phyloP scores from a whole-genome alignment of 2,329 filamentous ascomycete genomes.

The Eutypella sp. region DNA sequence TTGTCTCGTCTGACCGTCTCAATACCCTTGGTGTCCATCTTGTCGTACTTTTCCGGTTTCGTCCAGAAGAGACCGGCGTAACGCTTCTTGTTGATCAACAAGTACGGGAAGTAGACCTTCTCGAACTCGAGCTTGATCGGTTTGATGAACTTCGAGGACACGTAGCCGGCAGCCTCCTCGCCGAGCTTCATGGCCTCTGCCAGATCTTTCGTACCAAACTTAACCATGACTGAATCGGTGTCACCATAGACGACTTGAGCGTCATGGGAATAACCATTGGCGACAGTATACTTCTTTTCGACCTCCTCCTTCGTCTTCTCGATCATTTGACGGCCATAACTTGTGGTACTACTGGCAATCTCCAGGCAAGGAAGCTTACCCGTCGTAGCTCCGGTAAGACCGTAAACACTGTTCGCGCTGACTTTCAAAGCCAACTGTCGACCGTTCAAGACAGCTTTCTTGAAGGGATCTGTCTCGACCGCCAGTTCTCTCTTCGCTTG shows the following conservation, averaged over 20 bases:
- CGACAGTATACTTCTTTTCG: constrained; percentile 81
- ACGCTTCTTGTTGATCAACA: constrained; percentile 99
- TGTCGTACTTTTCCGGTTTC: constrained; percentile 89
- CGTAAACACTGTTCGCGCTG: constrained; percentile 97
- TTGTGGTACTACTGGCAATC: constrained; percentile 95
- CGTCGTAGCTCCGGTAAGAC: constrained; percentile 90
- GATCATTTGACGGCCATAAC: constrained; percentile 98
- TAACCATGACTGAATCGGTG: constrained; percentile 99
- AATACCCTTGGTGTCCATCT: constrained; percentile 99
- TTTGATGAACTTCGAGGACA: constrained; percentile 88
- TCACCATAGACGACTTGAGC: constrained; percentile 98
- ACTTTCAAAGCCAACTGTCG: constrained; percentile 93
- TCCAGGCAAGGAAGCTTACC: constrained; percentile 92
- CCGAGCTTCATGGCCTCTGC: constrained; percentile 89
- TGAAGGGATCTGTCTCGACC: constrained; percentile 89
- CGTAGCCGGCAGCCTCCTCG: constrained; percentile 83
- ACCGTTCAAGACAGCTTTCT: constrained; percentile 96
- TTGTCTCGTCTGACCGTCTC: constrained; percentile 97
- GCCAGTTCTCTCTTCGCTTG: constrained; percentile 88
- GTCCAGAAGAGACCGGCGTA: constrained; percentile 99
- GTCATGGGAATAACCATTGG: constrained; percentile 91
- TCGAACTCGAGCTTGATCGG: constrained; percentile 99
- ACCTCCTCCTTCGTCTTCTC: constrained; percentile 97
- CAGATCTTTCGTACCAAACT: constrained; percentile 87
- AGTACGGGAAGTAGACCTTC: constrained; percentile 96